A percentile compares a stretch with the other conserved stretches of the same genome.
These are phyloP conservation scores for Solanum piurae DNA, from an alignment of 257 asterid genomes.

Conservation along the genomic window DNA sequence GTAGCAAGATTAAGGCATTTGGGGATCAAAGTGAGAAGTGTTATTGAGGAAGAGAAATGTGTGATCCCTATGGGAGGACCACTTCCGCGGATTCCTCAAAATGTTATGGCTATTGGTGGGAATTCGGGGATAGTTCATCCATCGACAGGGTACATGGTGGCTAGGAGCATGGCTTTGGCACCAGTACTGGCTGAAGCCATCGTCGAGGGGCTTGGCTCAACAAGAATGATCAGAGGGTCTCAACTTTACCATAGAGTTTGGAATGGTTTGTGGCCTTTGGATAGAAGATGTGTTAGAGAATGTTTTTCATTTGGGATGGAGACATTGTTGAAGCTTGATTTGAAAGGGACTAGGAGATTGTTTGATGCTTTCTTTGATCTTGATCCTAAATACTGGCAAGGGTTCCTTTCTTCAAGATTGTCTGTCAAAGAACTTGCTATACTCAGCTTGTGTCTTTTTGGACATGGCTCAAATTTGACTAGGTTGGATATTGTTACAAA, in stretches of 20 bases:
- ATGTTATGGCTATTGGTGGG: constrained; percentile 74
- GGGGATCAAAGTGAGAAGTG: constrained; percentile 51
- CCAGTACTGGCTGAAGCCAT: constrained; percentile 49
- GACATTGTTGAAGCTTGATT: constrained; percentile 65
- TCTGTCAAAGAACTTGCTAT: constrained; percentile 52
- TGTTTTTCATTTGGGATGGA: constrained; percentile 81
- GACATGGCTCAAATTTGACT: constrained; percentile 48
- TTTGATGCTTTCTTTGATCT: constrained; percentile 83
- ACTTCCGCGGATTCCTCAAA: constrained; percentile 70
- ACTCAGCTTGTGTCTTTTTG: constrained; percentile 51
- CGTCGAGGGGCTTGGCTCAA: constrained; percentile 74
- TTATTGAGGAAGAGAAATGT: constrained; percentile 80
- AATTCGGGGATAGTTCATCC: constrained; percentile 85
- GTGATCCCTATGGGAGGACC: constrained; percentile 94
- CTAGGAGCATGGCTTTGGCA: constrained; percentile 50
- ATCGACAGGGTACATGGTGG: constrained; percentile 74
- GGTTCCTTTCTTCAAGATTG: constrained; percentile 63
- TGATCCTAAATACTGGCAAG: constrained; percentile 67
- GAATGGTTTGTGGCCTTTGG: constrained; percentile 76
- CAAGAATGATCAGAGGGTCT: constrained; percentile 67
- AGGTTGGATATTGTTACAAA: constrained; percentile 59
- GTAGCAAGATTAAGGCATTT: constrained; percentile 80
- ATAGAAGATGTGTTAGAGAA: constrained; percentile 52
- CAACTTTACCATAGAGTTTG: constrained; percentile 39
- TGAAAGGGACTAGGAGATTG: constrained; percentile 56